Percentiles rank a stretch among this genome's conserved stretches.
phyloP scores from a whole-genome alignment of 2,329 filamentous ascomycete genomes.

The Claviceps monticola region DNA sequence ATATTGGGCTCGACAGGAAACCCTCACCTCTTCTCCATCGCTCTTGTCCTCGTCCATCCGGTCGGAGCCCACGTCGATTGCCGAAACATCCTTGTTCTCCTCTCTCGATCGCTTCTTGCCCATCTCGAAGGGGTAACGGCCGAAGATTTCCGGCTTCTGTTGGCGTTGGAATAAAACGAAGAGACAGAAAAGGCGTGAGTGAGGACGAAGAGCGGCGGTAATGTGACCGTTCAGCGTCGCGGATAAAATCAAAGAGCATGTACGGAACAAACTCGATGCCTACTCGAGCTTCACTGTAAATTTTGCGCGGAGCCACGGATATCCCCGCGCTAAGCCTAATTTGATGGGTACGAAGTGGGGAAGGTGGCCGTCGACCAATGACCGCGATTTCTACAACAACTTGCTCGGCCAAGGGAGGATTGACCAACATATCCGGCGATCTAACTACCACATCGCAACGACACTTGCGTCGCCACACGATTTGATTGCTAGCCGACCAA shows the following conservation, averaged over 20 bases:
- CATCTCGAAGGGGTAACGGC: constrained; percentile 19
- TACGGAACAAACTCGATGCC: too few species aligned
- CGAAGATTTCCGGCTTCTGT: not conserved
- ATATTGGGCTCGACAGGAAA: not conserved
- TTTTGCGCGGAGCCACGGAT: too few species aligned
- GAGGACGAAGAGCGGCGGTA: not conserved
- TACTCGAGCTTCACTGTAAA: too few species aligned
- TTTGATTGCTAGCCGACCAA: not conserved
- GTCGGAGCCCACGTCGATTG: constrained; percentile 27
- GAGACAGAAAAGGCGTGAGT: not conserved
- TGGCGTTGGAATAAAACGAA: not conserved
- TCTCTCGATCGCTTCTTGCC: constrained; percentile 38
- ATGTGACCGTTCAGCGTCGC: too few species aligned
- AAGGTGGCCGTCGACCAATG: not conserved
- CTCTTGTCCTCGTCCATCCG: constrained; percentile 39
- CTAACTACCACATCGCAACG: not conserved
- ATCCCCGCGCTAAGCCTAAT: too few species aligned
- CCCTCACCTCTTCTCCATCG: constrained; percentile 38
- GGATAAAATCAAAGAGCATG: too few species aligned
- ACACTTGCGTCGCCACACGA: constrained; percentile 3
- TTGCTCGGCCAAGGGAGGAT: too few species aligned
- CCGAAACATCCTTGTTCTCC: constrained; percentile 28
- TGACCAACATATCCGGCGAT: too few species aligned
- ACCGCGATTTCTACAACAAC: too few species aligned
- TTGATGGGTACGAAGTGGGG: too few species aligned